Evolutionary conservation across 441 rosid species (phyloP), one percentile per base, ranked within the genome.

Genomic region (Arabidopsis hybrid): DNA sequence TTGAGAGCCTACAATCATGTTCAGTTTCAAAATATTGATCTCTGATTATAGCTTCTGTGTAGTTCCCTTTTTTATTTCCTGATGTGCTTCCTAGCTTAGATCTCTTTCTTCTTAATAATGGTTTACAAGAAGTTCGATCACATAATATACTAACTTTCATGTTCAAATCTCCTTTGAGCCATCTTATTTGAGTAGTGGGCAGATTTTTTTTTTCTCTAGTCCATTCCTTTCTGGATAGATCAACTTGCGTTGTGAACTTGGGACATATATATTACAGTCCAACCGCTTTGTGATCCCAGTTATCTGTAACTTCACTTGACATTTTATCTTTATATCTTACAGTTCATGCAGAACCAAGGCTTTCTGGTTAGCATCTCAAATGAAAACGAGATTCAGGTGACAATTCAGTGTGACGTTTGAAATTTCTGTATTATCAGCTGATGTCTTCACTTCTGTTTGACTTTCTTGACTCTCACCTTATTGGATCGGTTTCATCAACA

Each of bases 341-440:
- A 88, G 90, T 88, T 88, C 80, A 78, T 88, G 68, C 84, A 78
- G 68, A 88, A 88, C 76, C 93, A 88, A 74, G 93, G 90, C 58
- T 84, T 85, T 76, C 83, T 86, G 47, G 85, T 78, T 78, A 77
- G 83, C 69, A 74, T 88, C 82, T 85, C 89, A 66, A 82, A 73
- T 60, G 87, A 75, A 60, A 88, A 86, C 65, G 83, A 88, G 78
- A 83, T 88, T 60, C 87, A 88, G 93, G 93, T 86, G 83, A 65
- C 64, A 56, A 57, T 52, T 74, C 18, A 10, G 18, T 52, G 43
- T 34, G 57, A 50, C 58, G 64, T 51, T 77, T 65, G 46, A 76
- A 69, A 55, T 63, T 62, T 63, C 60, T 63, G 5, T 65, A 65
- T 65, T 58, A 12, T 32, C 18, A 39, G 63, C 43, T 71, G 62